A percentile compares a stretch with the other conserved stretches of the same genome.
Conservation (phyloP, 306 rosid species). For the Alnus rubra region DNA sequence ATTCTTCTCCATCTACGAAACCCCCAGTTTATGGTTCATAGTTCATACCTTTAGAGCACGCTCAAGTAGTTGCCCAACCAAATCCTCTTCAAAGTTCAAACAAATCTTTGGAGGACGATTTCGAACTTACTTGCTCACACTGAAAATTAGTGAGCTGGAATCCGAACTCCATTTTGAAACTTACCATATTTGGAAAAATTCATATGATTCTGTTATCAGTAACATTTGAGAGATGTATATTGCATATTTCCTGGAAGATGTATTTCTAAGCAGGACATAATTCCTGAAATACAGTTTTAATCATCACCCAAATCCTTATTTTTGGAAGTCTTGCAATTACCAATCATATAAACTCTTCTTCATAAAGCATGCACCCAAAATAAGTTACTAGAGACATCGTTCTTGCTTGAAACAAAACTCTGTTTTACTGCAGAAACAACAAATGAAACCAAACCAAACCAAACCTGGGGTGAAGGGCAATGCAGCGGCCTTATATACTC, state of each 20-base stretch:
- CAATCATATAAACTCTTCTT: not conserved
- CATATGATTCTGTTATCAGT: not conserved
- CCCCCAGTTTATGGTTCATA: too few relatives aligned
- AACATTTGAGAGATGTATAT: not conserved
- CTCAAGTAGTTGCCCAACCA: too few relatives aligned
- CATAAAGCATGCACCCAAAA: too few relatives aligned
- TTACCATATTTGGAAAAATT: not conserved
- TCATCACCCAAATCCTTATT: not conserved
- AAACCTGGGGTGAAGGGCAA: constrained; percentile 70
- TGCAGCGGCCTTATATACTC: constrained; percentile 60
- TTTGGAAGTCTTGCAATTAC: not conserved
- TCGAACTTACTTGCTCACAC: not conserved
- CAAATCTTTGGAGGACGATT: not conserved
- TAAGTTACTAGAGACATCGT: not conserved
- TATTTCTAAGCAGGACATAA: not conserved
- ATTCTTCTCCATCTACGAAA: too few relatives aligned
- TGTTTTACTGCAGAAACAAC: not conserved
- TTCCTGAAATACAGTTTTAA: not conserved
- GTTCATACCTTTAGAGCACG: too few relatives aligned
- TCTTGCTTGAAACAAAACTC: not conserved
- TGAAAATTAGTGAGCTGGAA: not conserved
- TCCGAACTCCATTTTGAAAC: not conserved
- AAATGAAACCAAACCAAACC: not conserved
- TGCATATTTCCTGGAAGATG: not conserved
- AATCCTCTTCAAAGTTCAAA: too few relatives aligned